phyloP scores from a whole-genome alignment of 2,329 filamentous ascomycete genomes.

The Akanthomyces uredinophilus region DNA sequence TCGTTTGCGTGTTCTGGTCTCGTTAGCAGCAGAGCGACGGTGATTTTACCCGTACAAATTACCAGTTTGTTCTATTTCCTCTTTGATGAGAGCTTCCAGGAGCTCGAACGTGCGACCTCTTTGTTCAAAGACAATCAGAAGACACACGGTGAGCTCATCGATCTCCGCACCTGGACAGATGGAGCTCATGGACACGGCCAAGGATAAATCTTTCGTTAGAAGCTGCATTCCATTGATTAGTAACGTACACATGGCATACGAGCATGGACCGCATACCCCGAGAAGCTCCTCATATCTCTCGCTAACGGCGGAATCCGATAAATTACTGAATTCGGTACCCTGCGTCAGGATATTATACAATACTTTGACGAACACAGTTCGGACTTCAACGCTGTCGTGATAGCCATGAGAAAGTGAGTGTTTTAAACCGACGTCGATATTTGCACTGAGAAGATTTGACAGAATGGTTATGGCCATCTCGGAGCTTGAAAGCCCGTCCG shows the following conservation, averaged over 20 bases:
- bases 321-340: conserved; percentile 64
- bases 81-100: conserved; percentile 61
- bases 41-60: not conserved
- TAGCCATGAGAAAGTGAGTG: conserved; percentile 67
- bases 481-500: conserved; percentile 48
- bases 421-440: conserved; percentile 66
- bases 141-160: conserved; percentile 62
- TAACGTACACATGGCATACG: conserved; percentile 9
- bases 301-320: conserved; percentile 62
- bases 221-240: conserved; percentile 34
- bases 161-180: conserved; percentile 64
- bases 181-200: conserved; percentile 59
- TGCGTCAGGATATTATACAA: conserved; percentile 67
- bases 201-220: conserved; percentile 56
- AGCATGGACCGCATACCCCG: conserved; percentile 36
- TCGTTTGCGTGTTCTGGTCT: conserved; percentile 59
- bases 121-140: conserved; percentile 66
- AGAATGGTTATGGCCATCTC: conserved; percentile 63
- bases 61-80: conserved; percentile 64
- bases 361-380: conserved; percentile 65
- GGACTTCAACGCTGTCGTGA: conserved; percentile 64
- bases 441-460: conserved; percentile 64
- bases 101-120: conserved; percentile 58
- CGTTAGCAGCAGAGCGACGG: conserved; percentile 15
- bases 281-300: conserved; percentile 65